Evolutionary conservation across 352 stramenopile species (phyloP).

Genomic region (Phytophthora sansomeana): DNA sequence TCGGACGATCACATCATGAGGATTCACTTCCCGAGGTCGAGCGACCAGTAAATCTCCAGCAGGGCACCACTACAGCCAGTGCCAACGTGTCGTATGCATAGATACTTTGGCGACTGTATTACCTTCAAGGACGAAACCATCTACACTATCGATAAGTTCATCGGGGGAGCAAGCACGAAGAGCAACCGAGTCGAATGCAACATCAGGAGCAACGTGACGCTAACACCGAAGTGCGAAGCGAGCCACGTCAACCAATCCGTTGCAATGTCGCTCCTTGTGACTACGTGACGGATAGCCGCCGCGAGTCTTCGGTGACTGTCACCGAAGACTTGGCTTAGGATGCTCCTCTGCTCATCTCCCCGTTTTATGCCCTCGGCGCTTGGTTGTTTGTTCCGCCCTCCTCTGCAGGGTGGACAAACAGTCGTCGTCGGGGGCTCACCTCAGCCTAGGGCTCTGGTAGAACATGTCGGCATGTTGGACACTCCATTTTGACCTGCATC

Average conservation of each 20-base stretch:
- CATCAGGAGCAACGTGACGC: constrained; percentile 15
- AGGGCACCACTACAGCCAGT: constrained; percentile 4
- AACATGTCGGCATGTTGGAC: constrained; percentile 93
- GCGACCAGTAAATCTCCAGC: background rate
- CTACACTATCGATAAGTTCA: constrained; percentile 39
- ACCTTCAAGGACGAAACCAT: constrained; percentile 19
- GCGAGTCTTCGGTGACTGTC: constrained; percentile 17
- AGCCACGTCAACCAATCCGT: constrained; percentile 18
- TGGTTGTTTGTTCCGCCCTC: constrained; percentile 37
- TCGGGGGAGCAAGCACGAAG: constrained; percentile 4
- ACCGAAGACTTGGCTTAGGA: constrained; percentile 9
- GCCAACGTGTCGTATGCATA: constrained; percentile 22
- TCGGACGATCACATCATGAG: constrained; percentile 15
- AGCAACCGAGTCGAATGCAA: constrained; percentile 13
- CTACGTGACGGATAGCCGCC: constrained; percentile 14
- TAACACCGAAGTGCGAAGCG: constrained; percentile 13
- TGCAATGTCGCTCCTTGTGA: constrained; percentile 22
- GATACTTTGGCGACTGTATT: constrained; percentile 43
- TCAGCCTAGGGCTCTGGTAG: constrained; percentile 85
- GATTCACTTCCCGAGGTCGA: constrained; percentile 7
- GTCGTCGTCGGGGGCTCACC: constrained; percentile 23
- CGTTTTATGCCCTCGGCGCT: constrained; percentile 31
- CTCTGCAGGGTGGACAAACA: constrained; percentile 25
- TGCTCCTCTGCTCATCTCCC: constrained; percentile 9
- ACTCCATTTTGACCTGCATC: constrained; percentile 99